phyloP scores from a whole-genome alignment of 305 asterid species.

The Rubia occidens region DNA sequence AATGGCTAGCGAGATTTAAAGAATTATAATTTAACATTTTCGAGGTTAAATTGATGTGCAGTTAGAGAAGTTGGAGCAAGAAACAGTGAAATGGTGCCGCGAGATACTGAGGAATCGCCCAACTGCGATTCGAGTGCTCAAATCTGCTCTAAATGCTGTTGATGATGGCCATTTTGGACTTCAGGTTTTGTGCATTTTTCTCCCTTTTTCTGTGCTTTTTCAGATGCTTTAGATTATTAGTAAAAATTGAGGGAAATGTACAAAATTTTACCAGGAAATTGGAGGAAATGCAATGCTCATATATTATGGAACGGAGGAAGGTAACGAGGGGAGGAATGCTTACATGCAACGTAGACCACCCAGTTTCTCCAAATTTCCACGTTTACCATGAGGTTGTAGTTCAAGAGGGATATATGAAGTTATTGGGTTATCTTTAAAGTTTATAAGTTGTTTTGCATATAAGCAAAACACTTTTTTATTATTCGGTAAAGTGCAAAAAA shows the following conservation, averaged over 20 bases:
- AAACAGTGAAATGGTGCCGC: constrained; percentile 81
- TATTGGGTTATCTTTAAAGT: too few species aligned
- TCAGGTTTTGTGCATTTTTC: constrained; percentile 43
- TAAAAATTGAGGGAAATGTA: too few species aligned
- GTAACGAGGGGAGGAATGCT: constrained; percentile 71
- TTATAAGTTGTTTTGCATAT: too few species aligned
- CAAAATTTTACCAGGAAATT: constrained; percentile 36
- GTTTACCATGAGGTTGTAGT: constrained; percentile 41
- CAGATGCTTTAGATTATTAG: not conserved
- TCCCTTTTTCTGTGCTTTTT: not conserved
- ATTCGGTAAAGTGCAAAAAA: too few species aligned
- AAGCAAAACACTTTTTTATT: too few species aligned
- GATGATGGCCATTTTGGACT: constrained; percentile 96
- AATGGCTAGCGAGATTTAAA: too few species aligned
- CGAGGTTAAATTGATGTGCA: constrained; percentile 11
- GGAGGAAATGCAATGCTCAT: constrained; percentile 84
- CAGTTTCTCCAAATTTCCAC: constrained; percentile 69
- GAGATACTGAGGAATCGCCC: constrained; percentile 88
- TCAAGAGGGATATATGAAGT: too few species aligned
- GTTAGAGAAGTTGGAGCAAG: constrained; percentile 80
- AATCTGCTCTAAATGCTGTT: constrained; percentile 81
- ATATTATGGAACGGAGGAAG: constrained; percentile 82
- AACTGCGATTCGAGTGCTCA: constrained; percentile 66
- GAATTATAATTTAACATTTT: too few species aligned
- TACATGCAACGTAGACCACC: constrained; percentile 55